A percentile compares a stretch with the other conserved stretches of the same genome.
Conservation (phyloP, 73 alveolate genomes). For the Tetrahymena elliotti region DNA sequence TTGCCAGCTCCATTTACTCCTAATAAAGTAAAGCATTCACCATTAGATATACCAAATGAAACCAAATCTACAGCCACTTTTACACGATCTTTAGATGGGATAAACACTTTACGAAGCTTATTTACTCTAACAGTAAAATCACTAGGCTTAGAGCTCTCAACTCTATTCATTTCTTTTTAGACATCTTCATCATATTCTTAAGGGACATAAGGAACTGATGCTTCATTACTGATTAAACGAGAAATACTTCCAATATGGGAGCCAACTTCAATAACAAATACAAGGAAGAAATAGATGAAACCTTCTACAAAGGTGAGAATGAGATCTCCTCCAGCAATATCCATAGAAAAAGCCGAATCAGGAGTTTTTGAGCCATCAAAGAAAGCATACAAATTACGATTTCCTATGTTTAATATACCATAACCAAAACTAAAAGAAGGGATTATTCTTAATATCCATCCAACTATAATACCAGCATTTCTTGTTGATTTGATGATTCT, state of each 20-base stretch:
- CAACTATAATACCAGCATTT: conserved; percentile 51
- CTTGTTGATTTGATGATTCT: conserved; percentile 53
- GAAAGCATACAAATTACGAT: conserved; percentile 7
- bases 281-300: conserved; percentile 20
- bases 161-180: conserved; percentile 15
- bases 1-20: conserved; percentile 99
- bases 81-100: conserved; percentile 12
- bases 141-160: conserved; percentile 36
- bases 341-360: conserved; percentile 20
- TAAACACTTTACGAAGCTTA: conserved; percentile 56
- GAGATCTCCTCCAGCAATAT: conserved; percentile 38
- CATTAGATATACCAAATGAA: conserved; percentile 87
- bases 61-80: conserved; percentile 86
- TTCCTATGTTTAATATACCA: conserved; percentile 66
- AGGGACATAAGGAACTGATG: conserved; percentile 13
- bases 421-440: conserved; percentile 88
- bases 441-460: conserved; percentile 73
- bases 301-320: conserved; percentile 16
- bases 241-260: conserved; percentile 28
- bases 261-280: conserved; percentile 29
- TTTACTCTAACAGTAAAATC: conserved; percentile 49
- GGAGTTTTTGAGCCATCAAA: conserved; percentile 15
- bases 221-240: conserved; percentile 12
- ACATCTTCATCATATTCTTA: conserved; percentile 47
- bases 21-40: conserved; percentile 94